Base-by-base conservation (phyloP, 345 rosid genomes). In the Microcos paniculata region DNA sequence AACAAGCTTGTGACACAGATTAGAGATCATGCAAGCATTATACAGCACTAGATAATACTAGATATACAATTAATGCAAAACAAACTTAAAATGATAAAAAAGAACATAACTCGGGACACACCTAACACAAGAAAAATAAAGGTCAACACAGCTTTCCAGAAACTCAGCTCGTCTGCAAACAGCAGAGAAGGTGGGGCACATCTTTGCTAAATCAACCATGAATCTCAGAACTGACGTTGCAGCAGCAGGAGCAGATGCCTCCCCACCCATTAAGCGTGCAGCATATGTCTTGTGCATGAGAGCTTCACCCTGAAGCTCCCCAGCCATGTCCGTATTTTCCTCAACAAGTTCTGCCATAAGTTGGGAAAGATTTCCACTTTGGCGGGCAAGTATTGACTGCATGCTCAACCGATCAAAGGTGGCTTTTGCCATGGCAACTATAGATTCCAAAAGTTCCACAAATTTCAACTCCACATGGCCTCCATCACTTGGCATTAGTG, bases 301-400 rank as follows among this genome's bases (percentile, higher is more conserved):
- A 84, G 99, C 99, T 85, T 96, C 99, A 82, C 99, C 99, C 86
- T 94, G 99, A 83, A 96, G 98, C 84, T 92, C 98, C 79, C 97
- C 99, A 51, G 92, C 89, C 93, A 87, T 91, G 84, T 96, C 98
- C 58, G 87, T 85, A 80, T 92, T 83, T 77, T 93, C 97, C 82
- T 94, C 98, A 66, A 93, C 88, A 79, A 96, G 97, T 85, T 96
- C 97, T 79, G 97, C 97, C 69, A 91, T 91, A 80, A 96, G 92
- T 86, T 88, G 97, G 76, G 98, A 90, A 83, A 94, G 91, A 86
- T 83, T 92, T 51, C 99, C 99, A 73, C 93, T 87, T 84, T 96
- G 90, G 58, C 90, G 90, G 78, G 98, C 99, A 76, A 83, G 92
- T 92, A 94, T 88, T 78, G 92, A 88, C 75, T 92, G 97, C 86